Evolutionary conservation across 257 asterid genomes (phyloP).

Genomic region (Petrea volubilis): DNA sequence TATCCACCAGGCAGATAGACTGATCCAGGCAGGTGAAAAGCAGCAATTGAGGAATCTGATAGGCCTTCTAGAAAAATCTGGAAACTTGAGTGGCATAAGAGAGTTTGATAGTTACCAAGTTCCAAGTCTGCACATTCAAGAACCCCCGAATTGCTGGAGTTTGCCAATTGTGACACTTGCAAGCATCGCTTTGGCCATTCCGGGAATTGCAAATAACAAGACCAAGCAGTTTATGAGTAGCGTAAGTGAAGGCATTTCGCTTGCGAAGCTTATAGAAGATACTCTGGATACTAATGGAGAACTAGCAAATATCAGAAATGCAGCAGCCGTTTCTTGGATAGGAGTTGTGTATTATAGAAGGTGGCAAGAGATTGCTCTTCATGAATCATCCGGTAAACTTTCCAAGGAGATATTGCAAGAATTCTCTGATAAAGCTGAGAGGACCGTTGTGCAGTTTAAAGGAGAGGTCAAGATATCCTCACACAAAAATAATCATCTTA

Average conservation of each 20-base stretch:
- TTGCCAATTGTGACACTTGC: conserved; percentile 30
- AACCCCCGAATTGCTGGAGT: conserved; percentile 32
- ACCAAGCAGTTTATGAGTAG: neutral
- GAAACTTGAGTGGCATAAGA: conserved; percentile 10
- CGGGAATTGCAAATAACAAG: neutral
- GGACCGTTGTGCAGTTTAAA: neutral
- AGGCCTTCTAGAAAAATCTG: neutral
- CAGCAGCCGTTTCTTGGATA: conserved; percentile 21
- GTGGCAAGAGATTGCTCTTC: conserved; percentile 29
- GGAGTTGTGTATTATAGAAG: neutral
- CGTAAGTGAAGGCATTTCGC: conserved; percentile 22
- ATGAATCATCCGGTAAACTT: neutral
- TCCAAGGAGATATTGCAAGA: conserved; percentile 8
- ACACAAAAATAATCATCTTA: too few relatives aligned
- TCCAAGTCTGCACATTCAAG: conserved; percentile 14
- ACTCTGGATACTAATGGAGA: neutral
- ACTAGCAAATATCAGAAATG: conserved; percentile 2
- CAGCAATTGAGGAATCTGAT: conserved; percentile 6
- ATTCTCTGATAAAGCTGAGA: conserved; percentile 5
- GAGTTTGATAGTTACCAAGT: conserved; percentile 10
- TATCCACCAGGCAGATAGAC: conserved; percentile 2
- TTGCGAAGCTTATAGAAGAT: conserved; percentile 17
- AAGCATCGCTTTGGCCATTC: conserved; percentile 29
- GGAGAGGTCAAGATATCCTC: neutral
- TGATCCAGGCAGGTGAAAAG: conserved; percentile 15